Conservation (phyloP, 306 rosid species). For the Echinosophora koreensis region DNA sequence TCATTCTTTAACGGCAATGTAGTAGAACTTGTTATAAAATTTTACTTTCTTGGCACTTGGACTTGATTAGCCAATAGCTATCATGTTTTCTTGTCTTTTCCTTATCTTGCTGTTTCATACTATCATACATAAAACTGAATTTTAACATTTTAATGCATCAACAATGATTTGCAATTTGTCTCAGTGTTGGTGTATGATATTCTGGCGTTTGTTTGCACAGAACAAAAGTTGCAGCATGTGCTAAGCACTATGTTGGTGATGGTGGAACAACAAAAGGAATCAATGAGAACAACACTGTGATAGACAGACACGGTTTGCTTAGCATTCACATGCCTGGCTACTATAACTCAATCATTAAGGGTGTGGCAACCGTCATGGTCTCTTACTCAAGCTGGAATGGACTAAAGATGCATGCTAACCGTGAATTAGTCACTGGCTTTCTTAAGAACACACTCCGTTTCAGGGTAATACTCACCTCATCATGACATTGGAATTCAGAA, state of each 20-base stretch:
- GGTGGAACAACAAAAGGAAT: conserved; percentile 51
- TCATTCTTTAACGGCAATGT: neutral
- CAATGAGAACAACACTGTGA: conserved; percentile 45
- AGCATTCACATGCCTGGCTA: conserved; percentile 54
- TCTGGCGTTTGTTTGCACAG: neutral
- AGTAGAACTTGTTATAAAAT: neutral
- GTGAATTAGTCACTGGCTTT: conserved; percentile 34
- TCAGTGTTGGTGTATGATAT: neutral
- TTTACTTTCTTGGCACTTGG: neutral
- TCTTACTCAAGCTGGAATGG: conserved; percentile 56
- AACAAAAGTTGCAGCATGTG: conserved; percentile 47
- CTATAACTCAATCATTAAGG: conserved; percentile 45
- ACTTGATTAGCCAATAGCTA: neutral
- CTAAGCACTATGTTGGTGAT: conserved; percentile 48
- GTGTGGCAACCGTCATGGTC: conserved; percentile 52
- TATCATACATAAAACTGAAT: neutral
- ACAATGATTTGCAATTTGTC: neutral
- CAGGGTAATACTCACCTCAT: conserved; percentile 28
- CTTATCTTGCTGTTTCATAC: neutral
- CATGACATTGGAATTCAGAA: neutral
- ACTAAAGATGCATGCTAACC: conserved; percentile 53
- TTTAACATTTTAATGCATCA: neutral
- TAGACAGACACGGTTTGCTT: conserved; percentile 31
- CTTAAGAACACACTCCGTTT: conserved; percentile 49
- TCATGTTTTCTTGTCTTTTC: conserved; percentile 4